phyloP scores from a whole-genome alignment of 371 early-diverging fungal genomes.

The Mucor racemosus region DNA sequence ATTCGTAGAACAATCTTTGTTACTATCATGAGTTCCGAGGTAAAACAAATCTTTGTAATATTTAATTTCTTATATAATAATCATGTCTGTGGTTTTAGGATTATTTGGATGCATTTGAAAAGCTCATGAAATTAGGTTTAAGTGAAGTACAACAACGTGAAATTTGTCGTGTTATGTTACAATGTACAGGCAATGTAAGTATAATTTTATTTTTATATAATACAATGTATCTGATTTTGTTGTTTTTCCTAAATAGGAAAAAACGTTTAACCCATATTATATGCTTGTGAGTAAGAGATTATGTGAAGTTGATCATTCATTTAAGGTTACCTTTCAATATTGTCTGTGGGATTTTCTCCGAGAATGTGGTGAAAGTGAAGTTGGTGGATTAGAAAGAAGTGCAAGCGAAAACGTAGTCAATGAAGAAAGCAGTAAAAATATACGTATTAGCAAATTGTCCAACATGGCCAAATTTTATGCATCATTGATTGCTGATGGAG shows the following conservation, averaged over 20 bases:
- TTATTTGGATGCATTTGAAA: slow-evolving; percentile 91
- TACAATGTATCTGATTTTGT: neutral
- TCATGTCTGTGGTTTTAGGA: slow-evolving; percentile 56
- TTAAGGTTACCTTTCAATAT: slow-evolving; percentile 93
- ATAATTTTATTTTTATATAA: too few relatives aligned
- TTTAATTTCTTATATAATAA: neutral
- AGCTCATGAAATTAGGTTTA: slow-evolving; percentile 79
- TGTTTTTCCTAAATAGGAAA: slow-evolving; percentile 63
- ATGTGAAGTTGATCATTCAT: slow-evolving; percentile 76
- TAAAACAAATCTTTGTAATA: slow-evolving; percentile 28
- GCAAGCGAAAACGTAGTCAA: slow-evolving; percentile 33
- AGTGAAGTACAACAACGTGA: slow-evolving; percentile 94
- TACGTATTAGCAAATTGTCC: slow-evolving; percentile 69
- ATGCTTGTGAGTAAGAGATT: slow-evolving; percentile 81
- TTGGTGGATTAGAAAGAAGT: slow-evolving; percentile 74
- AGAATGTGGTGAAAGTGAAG: slow-evolving; percentile 77
- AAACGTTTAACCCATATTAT: slow-evolving; percentile 94
- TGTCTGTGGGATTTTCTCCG: slow-evolving; percentile 92
- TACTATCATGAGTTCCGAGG: slow-evolving; percentile 89
- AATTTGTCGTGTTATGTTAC: slow-evolving; percentile 89
- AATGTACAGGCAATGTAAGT: slow-evolving; percentile 84
- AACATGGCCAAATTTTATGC: slow-evolving; percentile 81
- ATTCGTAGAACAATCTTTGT: slow-evolving; percentile 92
- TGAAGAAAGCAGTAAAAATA: slow-evolving; percentile 26
- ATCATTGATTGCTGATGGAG: slow-evolving; percentile 62